These are phyloP conservation scores for Tetracladium setigerum DNA, from an alignment of 495 filamentous ascomycete genomes.

Conservation along the genomic window DNA sequence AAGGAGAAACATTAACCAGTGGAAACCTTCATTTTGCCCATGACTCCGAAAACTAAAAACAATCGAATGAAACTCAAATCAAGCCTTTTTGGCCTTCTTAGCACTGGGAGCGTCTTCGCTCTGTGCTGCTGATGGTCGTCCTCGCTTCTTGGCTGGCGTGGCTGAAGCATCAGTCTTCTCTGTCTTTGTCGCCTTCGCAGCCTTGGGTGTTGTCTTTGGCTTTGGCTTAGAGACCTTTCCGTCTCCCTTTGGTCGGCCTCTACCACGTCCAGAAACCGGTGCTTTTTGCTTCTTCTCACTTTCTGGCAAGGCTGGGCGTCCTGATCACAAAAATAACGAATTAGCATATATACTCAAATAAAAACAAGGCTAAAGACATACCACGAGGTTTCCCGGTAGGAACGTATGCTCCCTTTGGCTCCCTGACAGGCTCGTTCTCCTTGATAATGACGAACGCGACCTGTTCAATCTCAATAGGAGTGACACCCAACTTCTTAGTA, in stretches of 20 bases:
- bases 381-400: slow-evolving; percentile 15
- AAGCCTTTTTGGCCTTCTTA: too few relatives aligned
- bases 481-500: slow-evolving; percentile 41
- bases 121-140: too few relatives aligned
- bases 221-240: background rate
- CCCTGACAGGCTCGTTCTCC: slow-evolving; percentile 18
- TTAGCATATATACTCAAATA: too few relatives aligned
- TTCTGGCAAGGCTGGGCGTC: slow-evolving; percentile 13
- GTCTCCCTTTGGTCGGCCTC: slow-evolving; percentile 3
- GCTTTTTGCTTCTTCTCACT: slow-evolving; percentile 17
- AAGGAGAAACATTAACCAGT: too few relatives aligned
- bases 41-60: too few relatives aligned
- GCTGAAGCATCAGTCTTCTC: too few relatives aligned
- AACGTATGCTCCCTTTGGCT: slow-evolving; percentile 9
- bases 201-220: background rate
- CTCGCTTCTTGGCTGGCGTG: too few relatives aligned
- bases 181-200: background rate
- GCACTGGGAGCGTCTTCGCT: too few relatives aligned
- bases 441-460: slow-evolving; percentile 57
- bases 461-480: slow-evolving; percentile 55
- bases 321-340: too few relatives aligned
- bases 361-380: too few relatives aligned
- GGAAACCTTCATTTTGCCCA: too few relatives aligned
- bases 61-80: too few relatives aligned
- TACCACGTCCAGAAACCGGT: slow-evolving; percentile 12